A percentile compares a stretch with the other conserved stretches of the same genome.
Conservation (phyloP, 1,139 yeast genomes). For the Suhomyces terraborum region DNA sequence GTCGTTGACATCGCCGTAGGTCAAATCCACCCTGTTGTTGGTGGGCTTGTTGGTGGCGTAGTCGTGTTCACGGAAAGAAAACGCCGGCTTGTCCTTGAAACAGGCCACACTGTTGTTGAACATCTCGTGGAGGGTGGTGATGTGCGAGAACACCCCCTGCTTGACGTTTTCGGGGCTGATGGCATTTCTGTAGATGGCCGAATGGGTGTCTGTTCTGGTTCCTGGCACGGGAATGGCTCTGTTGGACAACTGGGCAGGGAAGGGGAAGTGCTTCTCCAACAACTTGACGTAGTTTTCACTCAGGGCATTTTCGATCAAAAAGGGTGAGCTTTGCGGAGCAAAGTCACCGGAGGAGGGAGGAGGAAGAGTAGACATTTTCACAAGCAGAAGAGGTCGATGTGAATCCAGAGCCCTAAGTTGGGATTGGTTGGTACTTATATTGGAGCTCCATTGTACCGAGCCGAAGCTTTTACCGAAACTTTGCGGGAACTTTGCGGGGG, state of each 20-base stretch:
- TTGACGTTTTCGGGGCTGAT: constrained; percentile 28
- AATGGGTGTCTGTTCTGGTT: constrained; percentile 32
- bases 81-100: constrained; percentile 18
- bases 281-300: constrained; percentile 16
- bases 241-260: constrained; percentile 17
- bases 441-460: neutral
- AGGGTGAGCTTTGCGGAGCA: constrained; percentile 25
- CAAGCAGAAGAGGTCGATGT: too few species aligned
- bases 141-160: constrained; percentile 20
- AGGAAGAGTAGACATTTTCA: constrained; percentile 23
- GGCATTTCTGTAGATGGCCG: constrained; percentile 37
- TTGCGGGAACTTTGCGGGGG: constrained; percentile 1
- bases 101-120: constrained; percentile 19
- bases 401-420: too few species aligned
- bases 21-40: constrained; percentile 15
- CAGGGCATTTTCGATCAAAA: constrained; percentile 19
- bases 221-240: constrained; percentile 33
- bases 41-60: constrained; percentile 20
- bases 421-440: neutral
- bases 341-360: constrained; percentile 8
- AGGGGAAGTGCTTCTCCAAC: constrained; percentile 28
- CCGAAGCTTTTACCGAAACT: neutral
- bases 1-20: constrained; percentile 22
- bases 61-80: constrained; percentile 23
- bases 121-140: constrained; percentile 20